Evolutionary conservation across 495 filamentous ascomycete genomes (phyloP).

Genomic region (Arthonia radiata): DNA sequence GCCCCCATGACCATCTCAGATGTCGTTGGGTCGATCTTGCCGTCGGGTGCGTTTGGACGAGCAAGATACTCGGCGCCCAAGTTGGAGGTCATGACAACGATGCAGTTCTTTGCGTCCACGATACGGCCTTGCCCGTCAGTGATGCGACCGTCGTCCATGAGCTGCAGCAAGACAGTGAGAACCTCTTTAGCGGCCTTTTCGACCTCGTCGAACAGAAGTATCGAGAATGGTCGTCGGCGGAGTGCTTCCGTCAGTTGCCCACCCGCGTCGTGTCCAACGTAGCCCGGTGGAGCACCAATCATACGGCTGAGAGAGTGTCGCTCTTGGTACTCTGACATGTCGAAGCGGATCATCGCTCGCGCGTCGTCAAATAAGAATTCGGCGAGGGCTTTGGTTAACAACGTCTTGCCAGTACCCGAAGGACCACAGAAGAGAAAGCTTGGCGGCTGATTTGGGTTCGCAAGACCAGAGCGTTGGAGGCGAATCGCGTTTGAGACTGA

Average conservation of each 20-base stretch:
- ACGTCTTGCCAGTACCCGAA: constrained; percentile 86
- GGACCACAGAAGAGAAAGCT: constrained; percentile 98
- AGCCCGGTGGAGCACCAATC: constrained; percentile 93
- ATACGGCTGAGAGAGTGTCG: constrained; percentile 87
- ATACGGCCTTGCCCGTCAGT: constrained; percentile 90
- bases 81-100: constrained; percentile 98
- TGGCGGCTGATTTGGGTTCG: constrained; percentile 85
- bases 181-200: constrained; percentile 98
- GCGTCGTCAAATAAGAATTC: constrained; percentile 97
- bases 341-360: constrained; percentile 94
- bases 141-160: constrained; percentile 97
- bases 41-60: constrained; percentile 47
- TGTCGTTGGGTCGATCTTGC: constrained; percentile 68
- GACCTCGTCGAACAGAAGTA: constrained; percentile 90
- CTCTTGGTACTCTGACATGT: constrained; percentile 99
- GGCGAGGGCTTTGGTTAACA: constrained; percentile 85
- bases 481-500: constrained; percentile 91
- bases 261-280: constrained; percentile 88
- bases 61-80: constrained; percentile 84
- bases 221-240: constrained; percentile 85
- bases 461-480: constrained; percentile 74
- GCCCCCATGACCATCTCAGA: constrained; percentile 70
- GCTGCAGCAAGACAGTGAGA: constrained; percentile 81
- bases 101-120: constrained; percentile 89
- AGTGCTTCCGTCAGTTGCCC: constrained; percentile 88